These are phyloP conservation scores for Chamaecrista fasciculata DNA, from an alignment of 306 rosid species.

Conservation along the genomic window DNA sequence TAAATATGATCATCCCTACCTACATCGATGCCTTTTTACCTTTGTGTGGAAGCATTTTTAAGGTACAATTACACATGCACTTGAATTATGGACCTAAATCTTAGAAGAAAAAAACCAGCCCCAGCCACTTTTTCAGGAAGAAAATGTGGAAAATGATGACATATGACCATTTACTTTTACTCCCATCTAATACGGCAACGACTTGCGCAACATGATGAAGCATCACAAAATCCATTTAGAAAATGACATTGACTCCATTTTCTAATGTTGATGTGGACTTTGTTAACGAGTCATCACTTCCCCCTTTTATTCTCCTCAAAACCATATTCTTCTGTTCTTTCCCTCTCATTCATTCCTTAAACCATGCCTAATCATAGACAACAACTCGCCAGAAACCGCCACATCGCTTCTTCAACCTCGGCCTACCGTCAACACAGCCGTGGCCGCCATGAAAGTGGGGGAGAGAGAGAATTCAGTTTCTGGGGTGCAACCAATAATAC, in stretches of 20 bases:
- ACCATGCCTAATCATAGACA: slow-evolving; percentile 41
- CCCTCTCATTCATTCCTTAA: slow-evolving; percentile 31
- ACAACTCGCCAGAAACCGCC: slow-evolving; percentile 18
- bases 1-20: too few relatives aligned
- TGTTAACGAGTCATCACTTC: background rate
- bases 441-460: slow-evolving; percentile 33
- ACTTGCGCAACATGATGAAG: slow-evolving; percentile 27
- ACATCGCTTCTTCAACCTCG: slow-evolving; percentile 11
- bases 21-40: too few relatives aligned
- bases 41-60: too few relatives aligned
- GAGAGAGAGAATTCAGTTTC: slow-evolving; percentile 52
- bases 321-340: background rate
- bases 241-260: slow-evolving; percentile 30
- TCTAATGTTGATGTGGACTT: slow-evolving; percentile 12
- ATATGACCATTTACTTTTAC: slow-evolving; percentile 32
- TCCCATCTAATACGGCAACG: slow-evolving; percentile 57
- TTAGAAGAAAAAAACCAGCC: background rate
- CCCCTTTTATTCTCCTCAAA: slow-evolving; percentile 15
- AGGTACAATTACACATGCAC: too few relatives aligned
- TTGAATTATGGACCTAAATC: background rate
- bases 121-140: background rate
- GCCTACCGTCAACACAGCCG: slow-evolving; percentile 33
- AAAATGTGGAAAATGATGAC: slow-evolving; percentile 35
- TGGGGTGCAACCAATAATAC: slow-evolving; percentile 33
- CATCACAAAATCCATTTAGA: slow-evolving; percentile 25